A percentile compares a stretch with the other conserved stretches of the same genome.
Evolutionary conservation across 495 filamentous ascomycete species (phyloP).

Genomic region (Elasticomyces elasticus): DNA sequence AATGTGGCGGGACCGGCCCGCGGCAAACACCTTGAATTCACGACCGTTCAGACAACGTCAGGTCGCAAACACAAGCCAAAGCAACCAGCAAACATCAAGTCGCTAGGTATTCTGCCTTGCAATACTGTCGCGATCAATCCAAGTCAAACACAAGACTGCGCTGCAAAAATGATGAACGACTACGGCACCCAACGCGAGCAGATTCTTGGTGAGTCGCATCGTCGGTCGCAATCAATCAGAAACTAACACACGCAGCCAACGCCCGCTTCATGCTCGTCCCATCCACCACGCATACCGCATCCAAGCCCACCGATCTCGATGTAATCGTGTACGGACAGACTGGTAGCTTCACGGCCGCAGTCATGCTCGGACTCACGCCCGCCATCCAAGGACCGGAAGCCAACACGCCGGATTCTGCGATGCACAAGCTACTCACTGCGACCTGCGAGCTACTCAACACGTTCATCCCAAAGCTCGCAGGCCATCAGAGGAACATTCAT

Average conservation of each 20-base stretch:
- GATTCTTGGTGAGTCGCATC: constrained; percentile 5
- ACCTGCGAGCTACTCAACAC: constrained; percentile 14
- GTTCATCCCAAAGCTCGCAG: constrained; percentile 10
- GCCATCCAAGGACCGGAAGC: constrained; percentile 8
- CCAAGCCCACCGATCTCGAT: constrained; percentile 3
- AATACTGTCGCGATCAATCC: neutral
- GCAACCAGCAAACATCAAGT: neutral
- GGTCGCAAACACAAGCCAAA: neutral
- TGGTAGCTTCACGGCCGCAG: constrained; percentile 2
- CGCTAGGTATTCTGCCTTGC: neutral
- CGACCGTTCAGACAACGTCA: neutral
- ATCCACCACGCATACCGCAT: neutral
- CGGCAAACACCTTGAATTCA: neutral
- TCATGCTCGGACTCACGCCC: constrained; percentile 10
- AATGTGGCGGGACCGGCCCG: no score
- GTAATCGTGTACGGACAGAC: constrained; percentile 12
- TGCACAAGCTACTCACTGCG: constrained; percentile 8
- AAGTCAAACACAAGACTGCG: neutral
- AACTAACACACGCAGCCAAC: constrained; percentile 6
- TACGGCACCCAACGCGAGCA: constrained; percentile 4
- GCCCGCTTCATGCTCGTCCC: constrained; percentile 3
- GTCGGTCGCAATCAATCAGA: neutral
- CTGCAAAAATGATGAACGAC: neutral
- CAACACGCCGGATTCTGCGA: neutral
- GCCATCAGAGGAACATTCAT: constrained; percentile 17